A percentile compares a stretch with the other conserved stretches of the same genome.
Conservation (phyloP, 2,329 filamentous ascomycete species). For the Hypoxylon rubiginosum region DNA sequence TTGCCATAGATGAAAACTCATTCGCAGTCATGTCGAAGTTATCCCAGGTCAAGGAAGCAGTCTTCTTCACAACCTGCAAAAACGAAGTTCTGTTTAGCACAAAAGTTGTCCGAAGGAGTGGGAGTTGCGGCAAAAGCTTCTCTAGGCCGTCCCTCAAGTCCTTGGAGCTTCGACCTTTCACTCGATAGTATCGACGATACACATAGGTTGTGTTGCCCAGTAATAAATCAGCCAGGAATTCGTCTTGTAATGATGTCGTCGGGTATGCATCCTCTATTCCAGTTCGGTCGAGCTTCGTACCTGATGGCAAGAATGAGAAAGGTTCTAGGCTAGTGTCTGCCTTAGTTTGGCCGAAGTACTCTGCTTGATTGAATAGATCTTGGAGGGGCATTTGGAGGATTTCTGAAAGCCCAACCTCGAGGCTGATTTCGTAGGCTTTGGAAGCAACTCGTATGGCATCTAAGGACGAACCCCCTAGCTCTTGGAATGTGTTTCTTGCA, state of each 20-base stretch:
- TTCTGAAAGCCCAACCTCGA: too few relatives aligned
- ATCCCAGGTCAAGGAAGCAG: constrained; percentile 18
- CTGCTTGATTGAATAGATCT: neutral
- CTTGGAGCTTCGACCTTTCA: neutral
- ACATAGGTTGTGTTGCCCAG: constrained; percentile 2
- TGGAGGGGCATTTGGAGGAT: too few relatives aligned
- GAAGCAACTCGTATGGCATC: neutral
- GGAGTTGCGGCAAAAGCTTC: constrained; percentile 1
- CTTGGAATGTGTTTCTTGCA: constrained; percentile 26
- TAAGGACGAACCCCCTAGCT: constrained; percentile 39
- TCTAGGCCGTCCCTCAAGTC: constrained; percentile 8
- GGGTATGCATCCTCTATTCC: constrained; percentile 2
- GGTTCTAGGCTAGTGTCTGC: neutral
- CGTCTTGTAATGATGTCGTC: neutral
- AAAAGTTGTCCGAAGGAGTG: constrained; percentile 11
- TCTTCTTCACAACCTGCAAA: constrained; percentile 13
- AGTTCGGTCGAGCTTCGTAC: neutral
- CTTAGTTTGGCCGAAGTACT: neutral
- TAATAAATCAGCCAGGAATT: neutral
- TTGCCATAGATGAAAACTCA: neutral
- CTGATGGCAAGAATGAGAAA: neutral
- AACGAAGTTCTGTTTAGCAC: constrained; percentile 14
- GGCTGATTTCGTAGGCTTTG: too few relatives aligned
- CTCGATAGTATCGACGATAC: neutral
- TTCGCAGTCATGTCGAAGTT: constrained; percentile 16